A percentile compares a stretch with the other conserved stretches of the same genome.
Evolutionary conservation across 345 rosid species (phyloP).

Genomic region (Kandelia obovata): DNA sequence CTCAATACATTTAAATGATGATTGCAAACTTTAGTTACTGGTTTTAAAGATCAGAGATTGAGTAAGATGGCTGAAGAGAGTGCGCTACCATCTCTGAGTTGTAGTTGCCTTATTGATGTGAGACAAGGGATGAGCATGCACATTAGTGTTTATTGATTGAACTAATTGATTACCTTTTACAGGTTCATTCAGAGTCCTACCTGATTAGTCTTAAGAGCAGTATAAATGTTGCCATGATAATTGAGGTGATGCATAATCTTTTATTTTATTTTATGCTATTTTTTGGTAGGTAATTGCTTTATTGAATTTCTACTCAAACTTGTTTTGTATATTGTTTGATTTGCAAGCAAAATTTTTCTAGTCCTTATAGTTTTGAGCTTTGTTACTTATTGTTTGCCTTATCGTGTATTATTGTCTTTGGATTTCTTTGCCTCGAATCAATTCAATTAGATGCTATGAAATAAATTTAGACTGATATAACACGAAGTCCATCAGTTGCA

Average conservation of each 20-base stretch:
- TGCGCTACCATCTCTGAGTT: background rate
- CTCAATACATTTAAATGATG: too few relatives aligned
- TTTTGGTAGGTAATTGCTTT: conserved; percentile 2
- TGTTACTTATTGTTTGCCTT: background rate
- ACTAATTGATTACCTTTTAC: conserved; percentile 14
- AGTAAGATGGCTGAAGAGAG: background rate
- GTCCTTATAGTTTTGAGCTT: background rate
- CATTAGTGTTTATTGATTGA: background rate
- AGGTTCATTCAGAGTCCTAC: conserved; percentile 83
- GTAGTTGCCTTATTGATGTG: background rate
- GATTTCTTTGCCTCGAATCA: background rate
- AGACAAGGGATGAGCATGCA: background rate
- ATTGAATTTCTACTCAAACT: background rate
- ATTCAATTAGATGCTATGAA: background rate
- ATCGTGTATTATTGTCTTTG: background rate
- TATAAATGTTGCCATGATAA: conserved; percentile 62
- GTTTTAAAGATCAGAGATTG: too few relatives aligned
- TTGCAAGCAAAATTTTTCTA: background rate
- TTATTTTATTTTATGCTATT: background rate
- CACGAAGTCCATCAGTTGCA: too few relatives aligned
- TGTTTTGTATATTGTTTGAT: background rate
- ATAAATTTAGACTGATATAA: too few relatives aligned
- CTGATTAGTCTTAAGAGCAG: conserved; percentile 77
- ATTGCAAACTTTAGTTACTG: too few relatives aligned
- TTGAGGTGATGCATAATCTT: conserved; percentile 51